phyloP scores from a whole-genome alignment of 139 green algal species.

The Chlamydomonas eustigma region DNA sequence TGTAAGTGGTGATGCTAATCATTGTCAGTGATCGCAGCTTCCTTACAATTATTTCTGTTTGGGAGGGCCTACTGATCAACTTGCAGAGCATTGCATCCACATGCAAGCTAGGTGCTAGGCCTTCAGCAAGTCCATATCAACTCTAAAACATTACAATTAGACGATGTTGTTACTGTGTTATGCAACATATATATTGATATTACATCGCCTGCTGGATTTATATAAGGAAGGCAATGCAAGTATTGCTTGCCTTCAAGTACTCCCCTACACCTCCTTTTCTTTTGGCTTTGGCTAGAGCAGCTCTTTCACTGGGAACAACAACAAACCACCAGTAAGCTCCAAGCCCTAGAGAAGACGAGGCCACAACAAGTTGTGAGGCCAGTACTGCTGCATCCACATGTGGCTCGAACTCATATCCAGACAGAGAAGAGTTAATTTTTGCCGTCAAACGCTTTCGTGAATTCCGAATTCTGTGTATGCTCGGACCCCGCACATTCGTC shows the following conservation, averaged over 20 bases:
- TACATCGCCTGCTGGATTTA: not conserved
- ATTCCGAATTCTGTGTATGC: too few relatives aligned
- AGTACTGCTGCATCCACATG: not conserved
- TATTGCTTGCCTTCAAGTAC: not conserved
- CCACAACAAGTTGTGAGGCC: not conserved
- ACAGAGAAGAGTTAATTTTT: too few relatives aligned
- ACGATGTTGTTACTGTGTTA: not conserved
- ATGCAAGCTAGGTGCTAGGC: not conserved
- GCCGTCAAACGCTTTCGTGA: too few relatives aligned
- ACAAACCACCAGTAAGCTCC: not conserved
- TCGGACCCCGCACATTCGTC: too few relatives aligned
- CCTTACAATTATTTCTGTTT: too few relatives aligned
- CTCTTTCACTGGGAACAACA: not conserved
- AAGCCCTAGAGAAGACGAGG: not conserved
- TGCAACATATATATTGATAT: not conserved
- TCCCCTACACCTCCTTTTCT: not conserved
- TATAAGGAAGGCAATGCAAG: not conserved
- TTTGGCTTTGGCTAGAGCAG: not conserved
- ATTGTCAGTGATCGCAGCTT: not conserved
- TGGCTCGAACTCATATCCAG: too few relatives aligned
- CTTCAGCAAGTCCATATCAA: not conserved
- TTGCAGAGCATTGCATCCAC: not conserved
- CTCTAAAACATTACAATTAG: not conserved
- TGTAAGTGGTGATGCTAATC: not conserved
- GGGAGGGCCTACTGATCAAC: too few relatives aligned